Evolutionary conservation across 2,329 filamentous ascomycete species (phyloP), one percentile per base, ranked within the genome.

Genomic region (Sporothrix globosa): DNA sequence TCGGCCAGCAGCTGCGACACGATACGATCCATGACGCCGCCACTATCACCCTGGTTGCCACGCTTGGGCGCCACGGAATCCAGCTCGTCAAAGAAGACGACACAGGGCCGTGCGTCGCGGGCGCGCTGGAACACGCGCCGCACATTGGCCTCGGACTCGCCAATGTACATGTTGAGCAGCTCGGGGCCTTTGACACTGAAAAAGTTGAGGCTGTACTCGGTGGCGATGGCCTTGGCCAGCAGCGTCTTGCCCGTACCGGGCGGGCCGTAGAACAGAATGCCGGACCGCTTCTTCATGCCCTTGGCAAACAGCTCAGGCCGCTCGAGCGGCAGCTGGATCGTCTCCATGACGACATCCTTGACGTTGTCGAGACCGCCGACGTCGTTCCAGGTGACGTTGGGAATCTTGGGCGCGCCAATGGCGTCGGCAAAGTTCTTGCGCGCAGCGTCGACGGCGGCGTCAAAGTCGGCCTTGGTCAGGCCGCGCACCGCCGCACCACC

Each of bases 361-460:
- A 98, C 94, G 76, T 97, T 93, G 41, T 91, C 90, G 44, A 98
- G 85, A 66, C 96, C 95, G 79, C 95, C 95, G 24, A 99, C 95
- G 78, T 99, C 95, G 75, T 95, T 91, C 95, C 95, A 99, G 27
- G 91, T 91, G 7, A 99, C 96, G 73, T 97, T 97, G 7, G 95
- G 96, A 73, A 98, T 98, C 85, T 98, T 98, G 2, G 96, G 96
- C 5, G 96, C 96, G 30, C 96, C 96, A 74, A 99, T 99, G 0
- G 95, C 91, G 79, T 98, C 96, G 6, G 96, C 95, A 78, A 99
- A 99, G 80, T 97, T 98, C 85, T 97, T 97, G 69, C 96, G 90
- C 0, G 96, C 96, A 6, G 94, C 93, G 72, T 98, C 95, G 3
- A 99, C 95, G 0, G 96, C 96, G n/a, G 90, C 82, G 69, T 97